Conservation (phyloP, 768 basidiomycete species). For the Mrakia gelida region DNA sequence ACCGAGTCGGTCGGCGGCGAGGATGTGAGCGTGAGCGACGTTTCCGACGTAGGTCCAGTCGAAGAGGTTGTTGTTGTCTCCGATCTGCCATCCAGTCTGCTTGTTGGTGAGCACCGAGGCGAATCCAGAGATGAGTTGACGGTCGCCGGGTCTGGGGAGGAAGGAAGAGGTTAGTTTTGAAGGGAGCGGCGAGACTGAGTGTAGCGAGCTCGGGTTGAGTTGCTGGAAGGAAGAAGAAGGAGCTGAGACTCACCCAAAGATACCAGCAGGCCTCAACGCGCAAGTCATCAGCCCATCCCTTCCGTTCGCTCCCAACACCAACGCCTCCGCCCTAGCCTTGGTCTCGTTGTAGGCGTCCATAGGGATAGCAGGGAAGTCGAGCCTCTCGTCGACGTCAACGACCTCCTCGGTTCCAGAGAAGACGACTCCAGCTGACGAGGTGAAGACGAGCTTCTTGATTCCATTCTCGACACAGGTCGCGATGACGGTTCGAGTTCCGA, state of each 20-base stretch:
- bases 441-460: slow-evolving; percentile 86
- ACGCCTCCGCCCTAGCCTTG: slow-evolving; percentile 79
- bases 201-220: neutral
- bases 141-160: slow-evolving; percentile 64
- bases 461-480: slow-evolving; percentile 67
- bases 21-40: slow-evolving; percentile 85
- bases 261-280: slow-evolving; percentile 84
- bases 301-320: slow-evolving; percentile 81
- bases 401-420: slow-evolving; percentile 73
- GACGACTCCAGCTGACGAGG: slow-evolving; percentile 84
- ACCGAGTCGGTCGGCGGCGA: slow-evolving; percentile 80
- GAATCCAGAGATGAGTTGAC: slow-evolving; percentile 75
- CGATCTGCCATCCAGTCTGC: slow-evolving; percentile 89
- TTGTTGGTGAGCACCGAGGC: slow-evolving; percentile 70
- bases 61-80: slow-evolving; percentile 85
- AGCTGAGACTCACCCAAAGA: slow-evolving; percentile 70
- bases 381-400: slow-evolving; percentile 81
- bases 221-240: too few species aligned
- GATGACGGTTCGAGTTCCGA: slow-evolving; percentile 61
- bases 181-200: neutral
- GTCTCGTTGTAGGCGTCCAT: slow-evolving; percentile 92
- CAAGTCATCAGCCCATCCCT: slow-evolving; percentile 79
- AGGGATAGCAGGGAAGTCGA: slow-evolving; percentile 64
- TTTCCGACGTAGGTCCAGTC: slow-evolving; percentile 98
- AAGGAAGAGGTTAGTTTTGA: neutral